Evolutionary conservation across 176 grass and related monocot genomes (phyloP).

Genomic region (Elymus sibiricus): DNA sequence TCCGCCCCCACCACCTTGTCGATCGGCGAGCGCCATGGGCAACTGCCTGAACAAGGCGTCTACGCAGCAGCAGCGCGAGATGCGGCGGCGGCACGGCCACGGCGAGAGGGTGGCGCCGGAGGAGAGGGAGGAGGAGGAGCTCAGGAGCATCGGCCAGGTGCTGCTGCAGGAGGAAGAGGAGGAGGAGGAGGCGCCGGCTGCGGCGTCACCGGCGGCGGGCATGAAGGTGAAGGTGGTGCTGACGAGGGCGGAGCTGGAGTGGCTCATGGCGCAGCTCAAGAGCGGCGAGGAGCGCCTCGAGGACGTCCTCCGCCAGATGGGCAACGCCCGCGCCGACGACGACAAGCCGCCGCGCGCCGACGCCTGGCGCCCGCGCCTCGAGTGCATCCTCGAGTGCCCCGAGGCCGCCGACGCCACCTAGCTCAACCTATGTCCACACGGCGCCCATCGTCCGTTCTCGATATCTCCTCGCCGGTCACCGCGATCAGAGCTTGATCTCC

Average conservation of each 20-base stretch:
- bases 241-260: conserved; percentile 64
- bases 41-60: conserved; percentile 39
- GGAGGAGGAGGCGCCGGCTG: neutral
- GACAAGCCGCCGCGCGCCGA: neutral
- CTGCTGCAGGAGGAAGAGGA: conserved; percentile 16
- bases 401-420: conserved; percentile 10
- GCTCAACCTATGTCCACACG: neutral
- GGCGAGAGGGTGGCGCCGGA: neutral
- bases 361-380: conserved; percentile 40
- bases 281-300: conserved; percentile 58
- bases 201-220: neutral
- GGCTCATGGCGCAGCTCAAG: conserved; percentile 78
- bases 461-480: neutral
- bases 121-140: conserved; percentile 2
- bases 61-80: neutral
- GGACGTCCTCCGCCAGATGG: conserved; percentile 61
- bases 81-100: neutral
- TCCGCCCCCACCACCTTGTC: neutral
- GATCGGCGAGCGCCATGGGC: conserved; percentile 34
- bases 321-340: neutral
- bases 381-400: conserved; percentile 46
- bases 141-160: conserved; percentile 6
- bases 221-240: conserved; percentile 70
- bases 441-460: neutral
- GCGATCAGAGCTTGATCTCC: neutral